Evolutionary conservation across 2,329 filamentous ascomycete species (phyloP).

Genomic region (Fusarium sp.): DNA sequence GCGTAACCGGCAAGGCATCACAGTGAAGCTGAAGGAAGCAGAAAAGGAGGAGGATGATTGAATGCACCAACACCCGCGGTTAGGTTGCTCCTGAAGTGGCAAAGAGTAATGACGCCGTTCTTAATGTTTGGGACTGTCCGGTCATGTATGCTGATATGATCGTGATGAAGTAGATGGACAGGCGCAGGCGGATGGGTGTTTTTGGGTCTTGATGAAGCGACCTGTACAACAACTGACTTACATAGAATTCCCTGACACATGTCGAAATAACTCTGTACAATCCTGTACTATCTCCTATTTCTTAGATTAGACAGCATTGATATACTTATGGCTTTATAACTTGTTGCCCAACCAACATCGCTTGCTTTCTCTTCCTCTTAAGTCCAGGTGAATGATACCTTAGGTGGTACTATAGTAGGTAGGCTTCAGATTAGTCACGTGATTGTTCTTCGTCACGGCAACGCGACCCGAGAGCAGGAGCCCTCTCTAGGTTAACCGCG

Average conservation of each 20-base stretch:
- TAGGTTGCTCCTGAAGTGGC: not conserved
- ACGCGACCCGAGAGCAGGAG: conserved; percentile 15
- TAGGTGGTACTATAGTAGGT: too few relatives aligned
- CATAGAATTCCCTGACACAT: conserved; percentile 43
- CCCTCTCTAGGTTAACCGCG: conserved; percentile 38
- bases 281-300: conserved; percentile 28
- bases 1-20: conserved; percentile 55
- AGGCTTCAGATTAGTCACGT: conserved; percentile 37
- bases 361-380: not conserved
- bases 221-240: conserved; percentile 39
- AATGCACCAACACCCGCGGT: conserved; percentile 4
- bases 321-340: not conserved
- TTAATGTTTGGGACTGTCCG: not conserved
- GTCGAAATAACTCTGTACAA: conserved; percentile 34
- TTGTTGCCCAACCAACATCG: not conserved
- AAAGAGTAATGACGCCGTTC: conserved; percentile 14
- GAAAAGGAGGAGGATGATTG: conserved; percentile 54
- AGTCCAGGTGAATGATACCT: not conserved
- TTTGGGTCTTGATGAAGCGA: conserved; percentile 26
- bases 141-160: conserved; percentile 8
- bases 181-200: conserved; percentile 22
- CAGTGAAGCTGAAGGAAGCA: conserved; percentile 59
- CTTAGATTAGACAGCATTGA: conserved; percentile 24
- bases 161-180: conserved; percentile 14
- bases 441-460: conserved; percentile 22